These are phyloP conservation scores for Cordyceps cicadae DNA, from an alignment of 2,329 filamentous ascomycete species.

Conservation along the genomic window DNA sequence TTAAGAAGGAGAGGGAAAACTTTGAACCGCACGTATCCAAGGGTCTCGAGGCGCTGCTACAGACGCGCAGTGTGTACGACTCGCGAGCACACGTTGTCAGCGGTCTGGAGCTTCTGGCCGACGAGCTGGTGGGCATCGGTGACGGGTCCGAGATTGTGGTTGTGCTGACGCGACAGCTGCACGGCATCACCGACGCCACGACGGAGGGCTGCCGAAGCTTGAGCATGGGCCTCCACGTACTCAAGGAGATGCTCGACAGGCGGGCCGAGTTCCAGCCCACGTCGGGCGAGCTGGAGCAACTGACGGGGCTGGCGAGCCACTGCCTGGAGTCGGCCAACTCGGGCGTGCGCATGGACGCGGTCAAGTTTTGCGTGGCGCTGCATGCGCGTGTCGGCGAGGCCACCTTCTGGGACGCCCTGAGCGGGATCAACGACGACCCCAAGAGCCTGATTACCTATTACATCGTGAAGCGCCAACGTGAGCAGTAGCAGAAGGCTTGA, in stretches of 20 bases:
- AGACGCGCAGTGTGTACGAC: conserved; percentile 58
- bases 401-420: conserved; percentile 60
- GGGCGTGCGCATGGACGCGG: conserved; percentile 64
- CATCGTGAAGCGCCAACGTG: conserved; percentile 61
- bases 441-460: conserved; percentile 76
- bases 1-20: conserved; percentile 56
- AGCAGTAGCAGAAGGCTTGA: conserved; percentile 30
- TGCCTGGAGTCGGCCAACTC: conserved; percentile 55
- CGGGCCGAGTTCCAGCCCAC: conserved; percentile 39
- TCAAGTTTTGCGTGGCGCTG: conserved; percentile 67
- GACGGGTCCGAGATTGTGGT: conserved; percentile 52
- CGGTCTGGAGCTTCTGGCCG: conserved; percentile 64
- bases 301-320: conserved; percentile 43
- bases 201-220: conserved; percentile 43
- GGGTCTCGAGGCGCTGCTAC: conserved; percentile 58
- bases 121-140: conserved; percentile 61
- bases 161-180: conserved; percentile 43
- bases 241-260: conserved; percentile 50
- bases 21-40: conserved; percentile 61
- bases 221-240: conserved; percentile 56
- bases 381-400: conserved; percentile 54
- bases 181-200: conserved; percentile 31
- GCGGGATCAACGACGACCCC: conserved; percentile 58
- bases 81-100: conserved; percentile 62
- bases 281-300: conserved; percentile 41